A percentile compares a stretch with the other conserved stretches of the same genome.
Evolutionary conservation across 1,139 yeast genomes (phyloP).

Genomic region (Trichomonascaceae sp.): DNA sequence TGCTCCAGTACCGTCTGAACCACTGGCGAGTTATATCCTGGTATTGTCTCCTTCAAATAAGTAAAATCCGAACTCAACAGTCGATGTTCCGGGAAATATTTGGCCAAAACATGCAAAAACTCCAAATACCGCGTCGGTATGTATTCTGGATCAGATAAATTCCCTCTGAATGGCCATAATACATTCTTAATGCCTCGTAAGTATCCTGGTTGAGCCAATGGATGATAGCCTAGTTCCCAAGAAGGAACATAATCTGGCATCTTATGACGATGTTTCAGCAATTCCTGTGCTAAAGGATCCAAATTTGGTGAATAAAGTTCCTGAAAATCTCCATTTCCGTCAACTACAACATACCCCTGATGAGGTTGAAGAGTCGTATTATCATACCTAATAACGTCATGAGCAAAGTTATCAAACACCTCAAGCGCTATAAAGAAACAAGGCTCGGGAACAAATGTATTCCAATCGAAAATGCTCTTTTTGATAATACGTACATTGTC

Average conservation of each 20-base stretch:
- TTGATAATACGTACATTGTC: conserved; percentile 61
- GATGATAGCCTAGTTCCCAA: conserved; percentile 34
- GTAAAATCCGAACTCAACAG: conserved; percentile 71
- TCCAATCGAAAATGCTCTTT: conserved; percentile 74
- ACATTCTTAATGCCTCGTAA: conserved; percentile 34
- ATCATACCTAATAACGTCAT: conserved; percentile 75
- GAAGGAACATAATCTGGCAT: conserved; percentile 32
- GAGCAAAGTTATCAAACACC: conserved; percentile 81
- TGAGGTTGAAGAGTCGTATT: conserved; percentile 59
- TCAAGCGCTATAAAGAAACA: conserved; percentile 78
- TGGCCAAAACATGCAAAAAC: conserved; percentile 57
- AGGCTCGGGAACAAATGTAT: conserved; percentile 54
- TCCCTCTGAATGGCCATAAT: conserved; percentile 57
- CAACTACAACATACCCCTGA: conserved; percentile 74
- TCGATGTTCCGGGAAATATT: conserved; percentile 70
- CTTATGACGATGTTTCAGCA: conserved; percentile 50
- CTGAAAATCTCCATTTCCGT: conserved; percentile 67
- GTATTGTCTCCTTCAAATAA: conserved; percentile 51
- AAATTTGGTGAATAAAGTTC: conserved; percentile 68
- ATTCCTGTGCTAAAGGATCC: conserved; percentile 53
- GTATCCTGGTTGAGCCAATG: conserved; percentile 32
- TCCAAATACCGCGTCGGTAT: conserved; percentile 71
- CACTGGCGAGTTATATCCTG: conserved; percentile 72
- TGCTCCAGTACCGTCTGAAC: conserved; percentile 73
- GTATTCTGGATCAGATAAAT: conserved; percentile 68